Percentiles rank a stretch among this genome's conserved stretches.
phyloP scores from a whole-genome alignment of 2,329 filamentous ascomycete genomes.

The Alternaria triticina region DNA sequence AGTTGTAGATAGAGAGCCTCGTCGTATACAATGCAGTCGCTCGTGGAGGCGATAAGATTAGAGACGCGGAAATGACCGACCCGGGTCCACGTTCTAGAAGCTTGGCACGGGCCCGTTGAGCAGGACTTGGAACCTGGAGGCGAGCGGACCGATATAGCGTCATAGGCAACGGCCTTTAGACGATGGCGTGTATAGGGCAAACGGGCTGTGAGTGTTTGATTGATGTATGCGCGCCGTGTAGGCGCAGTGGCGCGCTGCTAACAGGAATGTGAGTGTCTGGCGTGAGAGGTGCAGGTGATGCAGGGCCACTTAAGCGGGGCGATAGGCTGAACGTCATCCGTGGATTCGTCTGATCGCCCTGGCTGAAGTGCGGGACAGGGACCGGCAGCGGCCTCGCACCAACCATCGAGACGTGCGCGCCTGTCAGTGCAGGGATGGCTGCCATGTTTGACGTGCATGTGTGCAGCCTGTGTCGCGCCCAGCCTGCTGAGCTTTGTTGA shows the following conservation, averaged over 20 bases:
- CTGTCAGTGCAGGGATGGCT: constrained; percentile 28
- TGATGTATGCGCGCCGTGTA: not conserved
- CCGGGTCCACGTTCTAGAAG: constrained; percentile 21
- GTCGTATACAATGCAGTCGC: not conserved
- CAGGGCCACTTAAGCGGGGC: constrained; percentile 8
- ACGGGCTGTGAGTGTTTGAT: not conserved
- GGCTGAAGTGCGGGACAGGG: constrained; percentile 33
- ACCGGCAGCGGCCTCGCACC: constrained; percentile 18
- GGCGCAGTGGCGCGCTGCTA: not conserved
- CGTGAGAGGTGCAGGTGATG: constrained; percentile 24
- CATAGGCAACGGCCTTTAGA: constrained; percentile 11
- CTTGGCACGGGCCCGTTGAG: constrained; percentile 9
- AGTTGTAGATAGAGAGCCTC: not conserved
- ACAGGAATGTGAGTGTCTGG: not conserved
- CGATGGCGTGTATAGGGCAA: not conserved
- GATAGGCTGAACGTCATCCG: constrained; percentile 32
- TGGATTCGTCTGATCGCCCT: constrained; percentile 18
- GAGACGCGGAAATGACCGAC: constrained; percentile 7
- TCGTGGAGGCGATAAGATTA: constrained; percentile 1
- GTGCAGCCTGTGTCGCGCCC: constrained; percentile 17
- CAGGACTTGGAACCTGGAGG: constrained; percentile 1
- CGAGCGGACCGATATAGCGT: constrained; percentile 23
- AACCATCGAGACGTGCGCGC: constrained; percentile 21
- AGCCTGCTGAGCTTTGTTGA: constrained; percentile 32
- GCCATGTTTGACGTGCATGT: constrained; percentile 40